These are phyloP conservation scores for Solioccasus polychromus DNA, from an alignment of 768 basidiomycete species.

Conservation along the genomic window DNA sequence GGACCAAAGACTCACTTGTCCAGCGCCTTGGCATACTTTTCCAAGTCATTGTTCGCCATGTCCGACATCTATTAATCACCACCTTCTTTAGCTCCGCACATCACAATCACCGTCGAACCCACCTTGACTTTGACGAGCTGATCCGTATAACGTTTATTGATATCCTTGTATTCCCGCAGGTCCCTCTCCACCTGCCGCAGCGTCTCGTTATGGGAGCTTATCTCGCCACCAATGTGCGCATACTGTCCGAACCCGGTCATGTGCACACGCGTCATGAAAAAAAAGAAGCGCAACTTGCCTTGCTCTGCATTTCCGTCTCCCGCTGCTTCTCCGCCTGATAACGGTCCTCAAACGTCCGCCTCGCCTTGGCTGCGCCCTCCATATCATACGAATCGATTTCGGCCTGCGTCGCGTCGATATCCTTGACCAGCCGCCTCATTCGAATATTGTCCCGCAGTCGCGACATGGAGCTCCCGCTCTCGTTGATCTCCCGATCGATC, in stretches of 20 bases:
- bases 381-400: constrained; percentile 78
- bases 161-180: constrained; percentile 81
- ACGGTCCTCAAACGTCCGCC: constrained; percentile 79
- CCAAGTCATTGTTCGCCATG: constrained; percentile 94
- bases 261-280: constrained; percentile 3
- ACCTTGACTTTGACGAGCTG: constrained; percentile 96
- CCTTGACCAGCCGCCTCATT: constrained; percentile 61
- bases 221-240: constrained; percentile 79
- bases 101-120: constrained; percentile 12
- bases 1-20: constrained; percentile 67
- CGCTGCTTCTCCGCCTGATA: constrained; percentile 69
- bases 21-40: constrained; percentile 96
- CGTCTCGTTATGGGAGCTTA: constrained; percentile 69
- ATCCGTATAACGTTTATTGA: constrained; percentile 81
- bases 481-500: constrained; percentile 78
- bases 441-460: constrained; percentile 83
- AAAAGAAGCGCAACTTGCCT: constrained; percentile 40
- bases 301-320: constrained; percentile 68
- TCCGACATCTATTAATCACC: constrained; percentile 74
- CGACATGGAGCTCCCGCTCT: constrained; percentile 63
- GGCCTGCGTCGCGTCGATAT: constrained; percentile 63
- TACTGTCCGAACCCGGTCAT: constrained; percentile 42
- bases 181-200: constrained; percentile 65
- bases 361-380: constrained; percentile 81
- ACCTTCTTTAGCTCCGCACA: not conserved